Evolutionary conservation across 495 filamentous ascomycete species (phyloP).

Genomic region (Parachaetomium inaequale): DNA sequence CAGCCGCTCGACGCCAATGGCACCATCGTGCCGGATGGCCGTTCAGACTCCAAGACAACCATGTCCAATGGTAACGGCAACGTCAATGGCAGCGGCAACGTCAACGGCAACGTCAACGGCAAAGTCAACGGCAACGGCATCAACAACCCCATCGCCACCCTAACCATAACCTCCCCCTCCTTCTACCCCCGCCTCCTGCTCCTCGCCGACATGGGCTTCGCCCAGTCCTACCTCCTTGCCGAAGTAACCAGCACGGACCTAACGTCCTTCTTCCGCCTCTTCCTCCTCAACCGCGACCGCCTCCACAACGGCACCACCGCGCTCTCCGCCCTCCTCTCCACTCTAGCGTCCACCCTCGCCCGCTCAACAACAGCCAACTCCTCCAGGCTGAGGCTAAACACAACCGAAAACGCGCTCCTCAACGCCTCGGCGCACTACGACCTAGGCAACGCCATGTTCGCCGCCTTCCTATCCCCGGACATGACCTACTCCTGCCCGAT

Average conservation of each 20-base stretch:
- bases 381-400: conserved; percentile 62
- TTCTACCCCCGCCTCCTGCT: conserved; percentile 65
- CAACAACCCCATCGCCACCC: neutral
- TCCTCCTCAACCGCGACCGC: conserved; percentile 58
- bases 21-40: too few relatives aligned
- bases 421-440: conserved; percentile 72
- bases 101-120: conserved; percentile 16
- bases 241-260: conserved; percentile 62
- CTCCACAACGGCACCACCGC: conserved; percentile 45
- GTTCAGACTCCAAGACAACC: too few relatives aligned
- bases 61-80: too few relatives aligned
- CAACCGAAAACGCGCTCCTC: conserved; percentile 58
- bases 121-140: neutral
- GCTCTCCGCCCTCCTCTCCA: conserved; percentile 1
- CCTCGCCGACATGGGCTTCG: conserved; percentile 71
- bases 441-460: conserved; percentile 70
- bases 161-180: conserved; percentile 24
- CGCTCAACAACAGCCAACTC: neutral
- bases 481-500: conserved; percentile 77
- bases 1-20: conserved; percentile 17
- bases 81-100: neutral
- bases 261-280: conserved; percentile 64
- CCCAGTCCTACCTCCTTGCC: conserved; percentile 67
- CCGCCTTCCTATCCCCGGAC: conserved; percentile 65
- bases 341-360: neutral